Evolutionary conservation across 2,329 filamentous ascomycete species (phyloP).

Genomic region (Annulohypoxylon truncatum): DNA sequence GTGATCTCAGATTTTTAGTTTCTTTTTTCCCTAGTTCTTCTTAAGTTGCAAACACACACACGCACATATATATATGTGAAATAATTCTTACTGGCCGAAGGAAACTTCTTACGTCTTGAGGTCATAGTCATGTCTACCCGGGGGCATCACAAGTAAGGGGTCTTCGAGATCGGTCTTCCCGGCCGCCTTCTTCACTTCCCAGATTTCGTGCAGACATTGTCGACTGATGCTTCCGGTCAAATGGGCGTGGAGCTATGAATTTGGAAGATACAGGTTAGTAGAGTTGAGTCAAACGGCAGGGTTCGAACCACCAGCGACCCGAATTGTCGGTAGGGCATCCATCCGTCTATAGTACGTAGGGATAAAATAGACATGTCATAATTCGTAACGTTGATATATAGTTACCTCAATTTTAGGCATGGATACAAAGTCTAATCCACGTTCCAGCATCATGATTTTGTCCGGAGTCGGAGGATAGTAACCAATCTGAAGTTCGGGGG

Average conservation of each 20-base stretch:
- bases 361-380: neutral
- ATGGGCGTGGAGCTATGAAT: conserved; percentile 78
- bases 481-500: too few relatives aligned
- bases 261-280: conserved; percentile 18
- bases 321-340: neutral
- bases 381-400: neutral
- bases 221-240: conserved; percentile 82
- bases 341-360: too few relatives aligned
- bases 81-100: neutral
- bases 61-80: conserved; percentile 14
- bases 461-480: neutral
- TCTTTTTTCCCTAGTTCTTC: neutral
- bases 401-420: conserved; percentile 68
- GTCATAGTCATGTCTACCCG: conserved; percentile 77
- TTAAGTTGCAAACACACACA: too few relatives aligned
- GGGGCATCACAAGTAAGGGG: conserved; percentile 75
- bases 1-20: conserved; percentile 2
- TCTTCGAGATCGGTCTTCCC: conserved; percentile 70
- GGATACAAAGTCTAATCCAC: conserved; percentile 58
- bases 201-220: conserved; percentile 78
- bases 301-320: neutral
- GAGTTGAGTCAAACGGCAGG: neutral
- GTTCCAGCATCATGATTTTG: conserved; percentile 18
- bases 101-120: conserved; percentile 66
- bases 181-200: conserved; percentile 68